Percentiles rank a stretch among this genome's conserved stretches.
These are phyloP conservation scores for Arthrobotrys musiformis DNA, from an alignment of 2,329 filamentous ascomycete genomes.

Conservation along the genomic window DNA sequence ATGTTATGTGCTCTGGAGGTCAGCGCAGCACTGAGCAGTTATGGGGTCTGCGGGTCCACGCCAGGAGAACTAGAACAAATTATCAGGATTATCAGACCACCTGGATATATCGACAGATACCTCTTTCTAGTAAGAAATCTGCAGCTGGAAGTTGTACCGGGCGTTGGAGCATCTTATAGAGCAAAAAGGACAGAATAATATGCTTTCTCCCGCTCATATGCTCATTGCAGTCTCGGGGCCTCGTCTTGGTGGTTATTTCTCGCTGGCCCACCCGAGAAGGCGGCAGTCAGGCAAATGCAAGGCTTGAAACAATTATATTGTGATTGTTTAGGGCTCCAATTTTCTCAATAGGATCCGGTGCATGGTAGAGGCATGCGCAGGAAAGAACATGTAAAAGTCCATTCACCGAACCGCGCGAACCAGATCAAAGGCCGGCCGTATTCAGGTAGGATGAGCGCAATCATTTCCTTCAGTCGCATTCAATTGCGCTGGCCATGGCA, in stretches of 20 bases:
- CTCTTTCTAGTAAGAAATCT: background rate
- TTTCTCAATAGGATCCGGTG: constrained; percentile 10
- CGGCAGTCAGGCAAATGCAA: background rate
- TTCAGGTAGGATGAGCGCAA: constrained; percentile 38
- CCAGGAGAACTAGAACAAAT: constrained; percentile 7
- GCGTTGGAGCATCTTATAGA: background rate
- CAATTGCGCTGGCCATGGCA: background rate
- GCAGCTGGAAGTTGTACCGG: background rate
- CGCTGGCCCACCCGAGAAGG: background rate
- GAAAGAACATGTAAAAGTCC: background rate
- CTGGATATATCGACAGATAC: background rate
- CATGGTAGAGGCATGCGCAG: background rate
- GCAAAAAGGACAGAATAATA: constrained; percentile 4
- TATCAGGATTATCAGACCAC: constrained; percentile 33
- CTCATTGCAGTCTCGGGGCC: too few species aligned
- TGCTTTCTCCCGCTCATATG: background rate
- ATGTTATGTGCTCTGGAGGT: background rate
- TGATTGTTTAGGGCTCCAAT: background rate
- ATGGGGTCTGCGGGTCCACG: constrained; percentile 23
- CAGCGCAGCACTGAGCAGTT: too few species aligned
- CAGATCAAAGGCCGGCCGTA: constrained; percentile 13
- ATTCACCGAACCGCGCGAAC: constrained; percentile 16
- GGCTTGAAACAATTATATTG: constrained; percentile 16
- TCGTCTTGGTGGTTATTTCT: too few species aligned
- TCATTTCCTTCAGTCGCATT: constrained; percentile 32